phyloP scores from a whole-genome alignment of 192 early-diverging fungal species.

The Pilobolus umbonatus region DNA sequence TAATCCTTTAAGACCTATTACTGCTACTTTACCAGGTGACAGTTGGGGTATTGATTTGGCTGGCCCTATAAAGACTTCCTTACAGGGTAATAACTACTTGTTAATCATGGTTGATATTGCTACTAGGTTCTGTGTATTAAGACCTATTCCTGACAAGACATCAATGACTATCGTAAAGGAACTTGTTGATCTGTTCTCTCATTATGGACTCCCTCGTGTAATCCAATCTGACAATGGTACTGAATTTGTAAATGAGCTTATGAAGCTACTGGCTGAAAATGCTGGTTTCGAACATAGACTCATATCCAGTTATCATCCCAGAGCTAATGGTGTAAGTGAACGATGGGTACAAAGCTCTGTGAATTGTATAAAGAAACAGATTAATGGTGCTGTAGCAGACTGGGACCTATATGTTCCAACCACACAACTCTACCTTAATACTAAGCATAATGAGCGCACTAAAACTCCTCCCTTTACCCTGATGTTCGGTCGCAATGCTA shows the following conservation, averaged over 20 bases:
- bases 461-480: constrained; percentile 38
- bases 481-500: constrained; percentile 35
- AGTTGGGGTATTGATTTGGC: neutral
- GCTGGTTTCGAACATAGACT: constrained; percentile 29
- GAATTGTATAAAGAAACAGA: constrained; percentile 27
- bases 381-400: constrained; percentile 6
- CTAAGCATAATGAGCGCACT: constrained; percentile 19
- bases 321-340: constrained; percentile 43
- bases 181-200: constrained; percentile 16
- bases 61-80: neutral
- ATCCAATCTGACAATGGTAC: constrained; percentile 40
- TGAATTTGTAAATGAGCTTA: constrained; percentile 39
- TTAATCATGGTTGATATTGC: constrained; percentile 30
- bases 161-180: constrained; percentile 3
- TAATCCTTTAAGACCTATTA: neutral
- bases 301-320: constrained; percentile 37
- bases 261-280: constrained; percentile 8
- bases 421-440: constrained; percentile 35
- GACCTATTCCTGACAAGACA: constrained; percentile 13
- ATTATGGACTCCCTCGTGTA: constrained; percentile 24
- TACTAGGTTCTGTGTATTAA: constrained; percentile 23
- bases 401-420: constrained; percentile 38
- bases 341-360: constrained; percentile 22
- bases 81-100: neutral
- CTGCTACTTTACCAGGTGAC: neutral